Evolutionary conservation across 441 rosid species (phyloP).

Genomic region (Pelargonium australe): DNA sequence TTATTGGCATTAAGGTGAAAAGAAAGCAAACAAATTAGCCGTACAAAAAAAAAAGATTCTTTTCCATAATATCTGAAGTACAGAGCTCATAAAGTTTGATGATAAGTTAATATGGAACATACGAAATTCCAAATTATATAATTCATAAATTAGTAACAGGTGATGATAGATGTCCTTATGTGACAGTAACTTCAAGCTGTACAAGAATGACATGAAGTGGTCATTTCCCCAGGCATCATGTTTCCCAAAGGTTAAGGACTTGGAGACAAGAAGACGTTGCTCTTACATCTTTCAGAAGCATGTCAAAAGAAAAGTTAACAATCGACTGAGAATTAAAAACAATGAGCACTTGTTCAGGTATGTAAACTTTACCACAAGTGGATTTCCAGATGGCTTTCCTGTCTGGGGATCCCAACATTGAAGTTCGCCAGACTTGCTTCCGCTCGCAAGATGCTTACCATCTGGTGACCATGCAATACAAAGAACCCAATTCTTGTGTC

Average conservation of each 20-base stretch:
- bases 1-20: too few relatives aligned
- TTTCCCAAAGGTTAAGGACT: background rate
- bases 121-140: background rate
- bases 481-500: slow-evolving; percentile 98
- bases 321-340: background rate
- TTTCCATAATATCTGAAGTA: background rate
- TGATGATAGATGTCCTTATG: background rate
- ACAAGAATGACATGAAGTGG: background rate
- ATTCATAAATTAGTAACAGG: background rate
- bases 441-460: slow-evolving; percentile 87
- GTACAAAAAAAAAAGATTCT: background rate
- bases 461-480: slow-evolving; percentile 96
- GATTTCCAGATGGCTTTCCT: slow-evolving; percentile 74
- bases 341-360: slow-evolving; percentile 12
- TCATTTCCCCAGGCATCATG: background rate
- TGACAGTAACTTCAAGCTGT: background rate
- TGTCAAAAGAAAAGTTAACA: background rate
- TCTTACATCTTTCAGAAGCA: background rate
- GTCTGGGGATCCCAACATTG: slow-evolving; percentile 82
- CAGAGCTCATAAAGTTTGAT: background rate
- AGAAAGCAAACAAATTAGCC: background rate
- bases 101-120: background rate
- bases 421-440: slow-evolving; percentile 88
- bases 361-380: slow-evolving; percentile 46
- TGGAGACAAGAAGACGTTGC: background rate